Evolutionary conservation across 2,329 filamentous ascomycete genomes (phyloP).

Genomic region (Monilinia fructicola): DNA sequence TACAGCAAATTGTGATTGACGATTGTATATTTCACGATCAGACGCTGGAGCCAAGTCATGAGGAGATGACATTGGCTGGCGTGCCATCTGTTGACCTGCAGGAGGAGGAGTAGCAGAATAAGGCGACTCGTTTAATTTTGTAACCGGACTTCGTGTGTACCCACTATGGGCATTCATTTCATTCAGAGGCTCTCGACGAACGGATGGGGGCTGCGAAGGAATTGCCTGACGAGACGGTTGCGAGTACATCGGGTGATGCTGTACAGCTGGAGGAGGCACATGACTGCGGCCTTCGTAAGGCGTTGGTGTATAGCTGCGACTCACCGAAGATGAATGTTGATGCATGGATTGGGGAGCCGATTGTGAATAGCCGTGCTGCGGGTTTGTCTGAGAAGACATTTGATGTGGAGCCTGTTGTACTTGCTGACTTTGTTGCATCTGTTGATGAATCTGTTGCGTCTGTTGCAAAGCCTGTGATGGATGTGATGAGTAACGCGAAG

Average conservation of each 20-base stretch:
- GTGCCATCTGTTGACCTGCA: constrained; percentile 24
- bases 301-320: constrained; percentile 38
- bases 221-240: constrained; percentile 37
- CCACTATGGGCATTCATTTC: constrained; percentile 35
- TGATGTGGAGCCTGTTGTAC: constrained; percentile 46
- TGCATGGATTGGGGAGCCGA: constrained; percentile 49
- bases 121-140: constrained; percentile 39
- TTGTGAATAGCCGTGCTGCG: constrained; percentile 48
- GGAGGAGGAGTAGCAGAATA: constrained; percentile 40
- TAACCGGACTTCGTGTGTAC: constrained; percentile 34
- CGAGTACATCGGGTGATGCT: constrained; percentile 40
- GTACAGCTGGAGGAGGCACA: constrained; percentile 41
- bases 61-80: constrained; percentile 37
- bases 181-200: constrained; percentile 37
- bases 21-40: constrained; percentile 40
- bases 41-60: constrained; percentile 32
- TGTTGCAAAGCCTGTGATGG: constrained; percentile 30
- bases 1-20: constrained; percentile 36
- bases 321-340: constrained; percentile 48
- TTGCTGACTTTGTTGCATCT: constrained; percentile 29
- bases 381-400: constrained; percentile 44
- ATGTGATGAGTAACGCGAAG: constrained; percentile 44
- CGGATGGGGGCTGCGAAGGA: constrained; percentile 32
- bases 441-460: constrained; percentile 18
- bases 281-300: constrained; percentile 43